phyloP scores from a whole-genome alignment of 306 rosid genomes.

The Malus fusca region DNA sequence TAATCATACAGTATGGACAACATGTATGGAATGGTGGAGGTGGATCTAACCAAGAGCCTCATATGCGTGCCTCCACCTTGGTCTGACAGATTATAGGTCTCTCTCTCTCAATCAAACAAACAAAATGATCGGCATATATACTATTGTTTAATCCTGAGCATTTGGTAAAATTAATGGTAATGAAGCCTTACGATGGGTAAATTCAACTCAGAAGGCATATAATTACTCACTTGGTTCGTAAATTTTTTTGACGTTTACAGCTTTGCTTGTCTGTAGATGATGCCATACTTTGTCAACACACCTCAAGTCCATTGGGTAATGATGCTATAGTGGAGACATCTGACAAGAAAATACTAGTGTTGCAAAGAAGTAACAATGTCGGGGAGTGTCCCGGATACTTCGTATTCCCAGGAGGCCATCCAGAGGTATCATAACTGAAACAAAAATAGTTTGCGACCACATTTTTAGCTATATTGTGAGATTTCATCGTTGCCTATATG shows the following conservation, averaged over 20 bases:
- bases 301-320: conserved; percentile 90
- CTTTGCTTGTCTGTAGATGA: conserved; percentile 49
- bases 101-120: conserved; percentile 16
- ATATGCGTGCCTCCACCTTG: conserved; percentile 59
- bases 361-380: conserved; percentile 77
- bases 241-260: neutral
- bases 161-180: neutral
- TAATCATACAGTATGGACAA: conserved; percentile 61
- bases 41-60: conserved; percentile 41
- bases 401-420: conserved; percentile 98
- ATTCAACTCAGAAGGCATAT: neutral
- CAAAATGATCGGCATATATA: neutral
- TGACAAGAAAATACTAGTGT: conserved; percentile 64
- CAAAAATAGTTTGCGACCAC: neutral
- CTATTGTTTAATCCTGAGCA: neutral
- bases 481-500: too few relatives aligned
- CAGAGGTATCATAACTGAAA: conserved; percentile 58
- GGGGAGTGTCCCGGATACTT: conserved; percentile 93
- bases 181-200: neutral
- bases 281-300: conserved; percentile 62
- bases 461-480: too few relatives aligned
- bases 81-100: conserved; percentile 90
- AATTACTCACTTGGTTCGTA: neutral
- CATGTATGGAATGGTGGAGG: conserved; percentile 21
- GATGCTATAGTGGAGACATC: conserved; percentile 86